Evolutionary conservation across 805 yeast species (phyloP).

Genomic region (Komagataella phaffii): DNA sequence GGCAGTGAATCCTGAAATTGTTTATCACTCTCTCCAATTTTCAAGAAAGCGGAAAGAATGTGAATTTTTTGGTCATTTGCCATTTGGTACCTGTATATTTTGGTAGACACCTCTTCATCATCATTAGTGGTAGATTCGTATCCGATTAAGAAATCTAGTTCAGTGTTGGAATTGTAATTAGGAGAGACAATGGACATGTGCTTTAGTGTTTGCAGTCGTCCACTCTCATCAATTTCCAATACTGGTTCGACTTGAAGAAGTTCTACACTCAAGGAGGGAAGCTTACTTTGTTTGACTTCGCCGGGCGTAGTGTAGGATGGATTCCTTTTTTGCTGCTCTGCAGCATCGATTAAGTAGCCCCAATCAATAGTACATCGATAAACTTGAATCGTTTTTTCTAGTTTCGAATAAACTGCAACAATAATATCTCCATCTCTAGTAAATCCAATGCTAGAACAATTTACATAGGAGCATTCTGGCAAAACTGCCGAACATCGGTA

Average conservation of each 20-base stretch:
- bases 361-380: conserved; percentile 40
- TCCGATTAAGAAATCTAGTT: conserved; percentile 30
- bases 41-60: background rate
- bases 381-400: background rate
- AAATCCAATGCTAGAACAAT: conserved; percentile 38
- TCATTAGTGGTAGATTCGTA: conserved; percentile 16
- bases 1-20: background rate
- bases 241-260: background rate
- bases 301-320: conserved; percentile 38
- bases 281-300: background rate
- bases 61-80: background rate
- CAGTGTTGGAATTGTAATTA: conserved; percentile 23
- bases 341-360: conserved; percentile 38
- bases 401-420: conserved; percentile 22
- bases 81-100: background rate
- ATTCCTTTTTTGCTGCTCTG: conserved; percentile 27
- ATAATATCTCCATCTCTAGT: conserved; percentile 30
- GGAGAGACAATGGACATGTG: conserved; percentile 33
- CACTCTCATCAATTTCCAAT: conserved; percentile 15
- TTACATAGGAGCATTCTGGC: conserved; percentile 12
- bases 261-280: background rate
- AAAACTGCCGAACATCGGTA: conserved; percentile 18
- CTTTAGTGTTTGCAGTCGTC: conserved; percentile 11
- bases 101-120: background rate
- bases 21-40: background rate